Conservation (phyloP, 2,329 filamentous ascomycete species). For the Cordyceps tenuipes region DNA sequence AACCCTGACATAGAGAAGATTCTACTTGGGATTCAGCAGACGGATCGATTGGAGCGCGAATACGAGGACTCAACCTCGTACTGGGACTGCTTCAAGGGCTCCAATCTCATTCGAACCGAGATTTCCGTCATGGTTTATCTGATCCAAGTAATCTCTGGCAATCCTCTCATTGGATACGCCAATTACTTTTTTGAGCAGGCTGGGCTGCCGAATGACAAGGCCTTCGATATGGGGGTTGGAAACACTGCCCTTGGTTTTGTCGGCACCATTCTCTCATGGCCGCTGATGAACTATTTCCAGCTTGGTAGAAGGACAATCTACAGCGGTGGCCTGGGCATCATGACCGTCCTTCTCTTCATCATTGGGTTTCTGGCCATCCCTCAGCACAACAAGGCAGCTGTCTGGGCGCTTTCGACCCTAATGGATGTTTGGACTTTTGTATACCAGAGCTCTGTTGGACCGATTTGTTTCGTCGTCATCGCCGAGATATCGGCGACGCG, state of each 20-base stretch:
- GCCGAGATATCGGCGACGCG: slow-evolving; percentile 30
- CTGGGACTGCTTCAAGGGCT: slow-evolving; percentile 40
- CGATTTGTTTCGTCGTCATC: slow-evolving; percentile 34
- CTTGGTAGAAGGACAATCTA: slow-evolving; percentile 34
- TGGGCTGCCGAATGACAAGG: slow-evolving; percentile 17
- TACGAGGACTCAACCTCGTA: slow-evolving; percentile 41
- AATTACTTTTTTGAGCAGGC: slow-evolving; percentile 33
- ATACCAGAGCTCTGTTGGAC: slow-evolving; percentile 34
- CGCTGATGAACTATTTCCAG: slow-evolving; percentile 27
- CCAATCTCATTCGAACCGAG: slow-evolving; percentile 44
- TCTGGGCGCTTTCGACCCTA: slow-evolving; percentile 31
- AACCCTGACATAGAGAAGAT: slow-evolving; percentile 27
- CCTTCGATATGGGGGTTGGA: slow-evolving; percentile 23
- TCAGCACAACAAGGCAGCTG: slow-evolving; percentile 22
- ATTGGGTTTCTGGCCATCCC: slow-evolving; percentile 33
- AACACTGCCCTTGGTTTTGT: slow-evolving; percentile 34
- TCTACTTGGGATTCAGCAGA: slow-evolving; percentile 49
- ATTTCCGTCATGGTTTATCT: slow-evolving; percentile 54
- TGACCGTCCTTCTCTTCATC: slow-evolving; percentile 30
- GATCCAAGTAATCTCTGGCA: slow-evolving; percentile 56
- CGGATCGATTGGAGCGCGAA: slow-evolving; percentile 47
- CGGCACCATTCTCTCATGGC: slow-evolving; percentile 33
- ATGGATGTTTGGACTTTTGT: slow-evolving; percentile 34
- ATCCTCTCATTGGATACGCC: slow-evolving; percentile 56
- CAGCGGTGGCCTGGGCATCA: slow-evolving; percentile 15